Conservation (phyloP, 352 stramenopile genomes). For the Bremia lactucae region DNA sequence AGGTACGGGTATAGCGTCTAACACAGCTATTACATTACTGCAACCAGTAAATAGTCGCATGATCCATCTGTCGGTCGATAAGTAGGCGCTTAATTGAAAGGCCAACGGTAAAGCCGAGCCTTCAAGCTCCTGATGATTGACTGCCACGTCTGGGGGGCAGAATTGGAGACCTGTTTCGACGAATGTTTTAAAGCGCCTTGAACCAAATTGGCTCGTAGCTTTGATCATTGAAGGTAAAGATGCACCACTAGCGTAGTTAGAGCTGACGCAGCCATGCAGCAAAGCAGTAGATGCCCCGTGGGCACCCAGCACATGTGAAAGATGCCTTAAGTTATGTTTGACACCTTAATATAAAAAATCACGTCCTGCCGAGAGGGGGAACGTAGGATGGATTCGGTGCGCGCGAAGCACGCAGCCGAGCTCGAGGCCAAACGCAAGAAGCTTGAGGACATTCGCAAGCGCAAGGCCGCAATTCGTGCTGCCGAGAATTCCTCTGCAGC, state of each 20-base stretch:
- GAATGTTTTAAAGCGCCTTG: neutral
- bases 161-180: slow-evolving; percentile 1
- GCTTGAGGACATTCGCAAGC: slow-evolving; percentile 82
- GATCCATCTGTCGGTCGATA: slow-evolving; percentile 42
- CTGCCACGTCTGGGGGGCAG: too few species aligned
- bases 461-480: slow-evolving; percentile 57
- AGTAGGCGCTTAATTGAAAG: slow-evolving; percentile 41
- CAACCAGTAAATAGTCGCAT: slow-evolving; percentile 46
- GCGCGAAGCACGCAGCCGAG: slow-evolving; percentile 76
- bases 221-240: slow-evolving; percentile 20
- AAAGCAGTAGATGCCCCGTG: slow-evolving; percentile 28
- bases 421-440: slow-evolving; percentile 84
- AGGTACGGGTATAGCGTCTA: slow-evolving; percentile 59
- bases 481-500: slow-evolving; percentile 33
- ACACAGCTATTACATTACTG: slow-evolving; percentile 43
- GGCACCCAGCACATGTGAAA: too few species aligned
- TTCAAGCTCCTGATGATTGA: slow-evolving; percentile 12
- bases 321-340: neutral
- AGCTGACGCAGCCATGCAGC: slow-evolving; percentile 27
- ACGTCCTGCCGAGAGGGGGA: neutral
- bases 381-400: slow-evolving; percentile 48
- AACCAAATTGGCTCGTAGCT: neutral
- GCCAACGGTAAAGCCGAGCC: slow-evolving; percentile 20
- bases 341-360: neutral
- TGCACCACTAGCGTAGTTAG: slow-evolving; percentile 30